Evolutionary conservation across 192 early-diverging fungal genomes (phyloP).

Genomic region (Funneliformis geosporum): DNA sequence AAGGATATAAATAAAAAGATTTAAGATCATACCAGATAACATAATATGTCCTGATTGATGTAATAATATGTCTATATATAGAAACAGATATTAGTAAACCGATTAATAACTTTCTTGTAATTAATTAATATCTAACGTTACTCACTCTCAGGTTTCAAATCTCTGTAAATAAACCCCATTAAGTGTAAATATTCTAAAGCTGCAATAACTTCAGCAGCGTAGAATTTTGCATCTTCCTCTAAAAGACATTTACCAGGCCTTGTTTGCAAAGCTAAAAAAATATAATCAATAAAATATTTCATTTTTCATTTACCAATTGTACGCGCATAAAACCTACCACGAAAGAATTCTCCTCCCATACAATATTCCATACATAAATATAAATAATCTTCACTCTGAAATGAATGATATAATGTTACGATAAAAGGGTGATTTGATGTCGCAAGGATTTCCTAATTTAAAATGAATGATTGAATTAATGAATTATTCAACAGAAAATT

Average conservation of each 20-base stretch:
- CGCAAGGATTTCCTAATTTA: constrained; percentile 55
- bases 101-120: neutral
- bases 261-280: constrained; percentile 70
- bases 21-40: constrained; percentile 54
- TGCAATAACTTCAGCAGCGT: constrained; percentile 94
- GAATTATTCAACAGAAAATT: too few relatives aligned
- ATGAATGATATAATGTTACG: constrained; percentile 83
- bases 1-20: too few relatives aligned
- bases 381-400: constrained; percentile 82
- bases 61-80: constrained; percentile 73
- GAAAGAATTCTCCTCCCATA: constrained; percentile 86
- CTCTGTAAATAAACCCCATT: constrained; percentile 96
- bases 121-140: constrained; percentile 34
- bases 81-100: constrained; percentile 6
- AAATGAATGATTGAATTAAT: neutral
- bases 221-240: constrained; percentile 93
- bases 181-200: constrained; percentile 96
- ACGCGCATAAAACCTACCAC: constrained; percentile 45
- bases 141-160: constrained; percentile 97
- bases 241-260: constrained; percentile 84
- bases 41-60: constrained; percentile 97
- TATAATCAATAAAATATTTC: neutral
- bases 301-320: neutral
- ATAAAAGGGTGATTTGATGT: constrained; percentile 91
- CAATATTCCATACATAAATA: constrained; percentile 91